Conservation (phyloP, 2,329 filamentous ascomycete species). For the Botrytis porri region DNA sequence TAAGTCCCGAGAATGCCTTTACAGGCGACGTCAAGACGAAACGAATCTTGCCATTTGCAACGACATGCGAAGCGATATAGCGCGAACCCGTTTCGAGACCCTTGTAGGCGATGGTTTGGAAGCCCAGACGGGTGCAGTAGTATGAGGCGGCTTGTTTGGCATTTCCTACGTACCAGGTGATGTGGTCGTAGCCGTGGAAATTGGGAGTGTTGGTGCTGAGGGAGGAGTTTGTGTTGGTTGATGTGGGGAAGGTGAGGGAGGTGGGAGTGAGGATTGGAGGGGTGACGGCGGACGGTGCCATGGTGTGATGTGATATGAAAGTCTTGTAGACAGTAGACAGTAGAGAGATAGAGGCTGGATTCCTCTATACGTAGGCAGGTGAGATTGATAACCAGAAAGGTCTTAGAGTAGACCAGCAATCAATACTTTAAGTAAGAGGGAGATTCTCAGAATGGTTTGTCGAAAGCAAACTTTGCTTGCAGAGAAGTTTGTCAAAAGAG, state of each 20-base stretch:
- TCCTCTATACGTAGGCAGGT: constrained; percentile 18
- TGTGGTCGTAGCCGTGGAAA: constrained; percentile 86
- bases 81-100: constrained; percentile 86
- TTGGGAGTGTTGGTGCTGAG: constrained; percentile 40
- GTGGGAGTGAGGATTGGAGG: constrained; percentile 25
- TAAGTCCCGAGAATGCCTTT: constrained; percentile 56
- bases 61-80: constrained; percentile 77
- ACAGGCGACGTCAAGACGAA: constrained; percentile 85
- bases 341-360: background rate
- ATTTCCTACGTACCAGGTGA: constrained; percentile 96
- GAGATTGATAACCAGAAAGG: background rate
- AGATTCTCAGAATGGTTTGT: background rate
- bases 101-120: constrained; percentile 75
- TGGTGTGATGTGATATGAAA: constrained; percentile 19
- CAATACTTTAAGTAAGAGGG: background rate
- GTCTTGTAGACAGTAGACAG: too few relatives aligned
- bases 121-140: constrained; percentile 85
- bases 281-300: constrained; percentile 31
- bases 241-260: constrained; percentile 40
- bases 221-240: background rate
- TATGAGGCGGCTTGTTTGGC: constrained; percentile 91
- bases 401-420: background rate
- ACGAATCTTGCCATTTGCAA: constrained; percentile 70
- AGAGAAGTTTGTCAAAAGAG: background rate
- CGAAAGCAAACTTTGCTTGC: constrained; percentile 4